Percentiles rank a stretch among this genome's conserved stretches.
These are phyloP conservation scores for Fusarium tupiense DNA, from an alignment of 2,329 filamentous ascomycete species.

Conservation along the genomic window DNA sequence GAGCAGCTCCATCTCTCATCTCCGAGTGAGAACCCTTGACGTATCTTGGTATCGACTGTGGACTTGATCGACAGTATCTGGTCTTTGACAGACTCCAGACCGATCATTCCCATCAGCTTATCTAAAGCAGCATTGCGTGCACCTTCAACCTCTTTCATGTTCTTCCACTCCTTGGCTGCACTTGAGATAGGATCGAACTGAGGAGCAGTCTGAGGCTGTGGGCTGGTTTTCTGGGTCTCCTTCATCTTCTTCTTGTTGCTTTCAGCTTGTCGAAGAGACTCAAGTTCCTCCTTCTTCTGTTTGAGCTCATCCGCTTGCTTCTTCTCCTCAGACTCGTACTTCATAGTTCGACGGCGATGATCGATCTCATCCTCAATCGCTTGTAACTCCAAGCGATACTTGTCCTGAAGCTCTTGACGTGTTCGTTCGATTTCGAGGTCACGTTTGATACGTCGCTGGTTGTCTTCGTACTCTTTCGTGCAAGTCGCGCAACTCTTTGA, in stretches of 20 bases:
- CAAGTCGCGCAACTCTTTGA: constrained; percentile 61
- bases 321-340: constrained; percentile 56
- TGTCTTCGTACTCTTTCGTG: constrained; percentile 57
- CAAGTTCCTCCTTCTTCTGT: constrained; percentile 59
- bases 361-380: constrained; percentile 65
- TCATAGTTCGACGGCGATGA: constrained; percentile 54
- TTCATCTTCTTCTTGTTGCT: constrained; percentile 28
- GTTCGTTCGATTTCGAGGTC: constrained; percentile 62
- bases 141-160: constrained; percentile 64
- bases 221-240: not conserved
- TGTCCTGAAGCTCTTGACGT: constrained; percentile 54
- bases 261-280: constrained; percentile 49
- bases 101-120: constrained; percentile 74
- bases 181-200: not conserved
- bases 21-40: constrained; percentile 65
- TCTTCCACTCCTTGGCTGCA: constrained; percentile 66
- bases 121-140: constrained; percentile 66
- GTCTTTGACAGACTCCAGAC: constrained; percentile 74
- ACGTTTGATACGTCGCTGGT: constrained; percentile 50
- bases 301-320: constrained; percentile 55
- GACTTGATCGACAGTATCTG: constrained; percentile 71
- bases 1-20: constrained; percentile 70
- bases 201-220: not conserved
- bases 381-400: constrained; percentile 57
- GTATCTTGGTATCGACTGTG: constrained; percentile 67